Evolutionary conservation across 192 early-diverging fungal species (phyloP), one percentile per base, ranked within the genome.

Genomic region (Phycomyces blakesleeanus): DNA sequence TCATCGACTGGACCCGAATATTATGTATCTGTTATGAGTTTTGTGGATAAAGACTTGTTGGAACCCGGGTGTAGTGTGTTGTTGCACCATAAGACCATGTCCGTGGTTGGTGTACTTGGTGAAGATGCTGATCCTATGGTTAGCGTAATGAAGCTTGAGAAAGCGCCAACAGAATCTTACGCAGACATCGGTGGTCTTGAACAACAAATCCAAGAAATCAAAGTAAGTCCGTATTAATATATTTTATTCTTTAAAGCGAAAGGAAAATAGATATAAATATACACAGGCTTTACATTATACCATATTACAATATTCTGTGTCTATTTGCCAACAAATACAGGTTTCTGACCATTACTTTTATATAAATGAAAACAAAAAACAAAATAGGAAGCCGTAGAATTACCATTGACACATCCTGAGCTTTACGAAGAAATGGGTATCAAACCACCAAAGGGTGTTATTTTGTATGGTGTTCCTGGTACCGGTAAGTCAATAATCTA

Each of bases 361-460:
- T n/a, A n/a, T n/a, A n/a, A n/a, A n/a, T n/a, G n/a, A n/a, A n/a
- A 26, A 61, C 40, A 37, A n/a, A 34, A 27, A 10, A 2, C 26
- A 26, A 6, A 55, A 52, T 52, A 94, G 80, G 93, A 96, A 76
- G 90, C 96, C 24, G 96, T 99, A 12, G 97, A 98, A 76, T 81
- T 99, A 57, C 97, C 97, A 1, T 74, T 99, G 63, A 99, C 97
- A 1, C 92, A 98, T 67, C 93, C 93, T 3, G 97, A 99, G 76
- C 68, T 98, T 57, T 99, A 98, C 70, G 93, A 95, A 77, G 93
- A 99, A 70, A 98, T 99, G 89, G 97, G 97, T 55, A 98, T 99
- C 66, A 92, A 93, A 64, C 97, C 97, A 10, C 97, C 97, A 24
- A 94, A 95, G 78, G 97, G 97, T 55, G 94, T 97, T 39, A 93